phyloP scores from a whole-genome alignment of 164 flowering plant species.

The Brasenia schreberi region DNA sequence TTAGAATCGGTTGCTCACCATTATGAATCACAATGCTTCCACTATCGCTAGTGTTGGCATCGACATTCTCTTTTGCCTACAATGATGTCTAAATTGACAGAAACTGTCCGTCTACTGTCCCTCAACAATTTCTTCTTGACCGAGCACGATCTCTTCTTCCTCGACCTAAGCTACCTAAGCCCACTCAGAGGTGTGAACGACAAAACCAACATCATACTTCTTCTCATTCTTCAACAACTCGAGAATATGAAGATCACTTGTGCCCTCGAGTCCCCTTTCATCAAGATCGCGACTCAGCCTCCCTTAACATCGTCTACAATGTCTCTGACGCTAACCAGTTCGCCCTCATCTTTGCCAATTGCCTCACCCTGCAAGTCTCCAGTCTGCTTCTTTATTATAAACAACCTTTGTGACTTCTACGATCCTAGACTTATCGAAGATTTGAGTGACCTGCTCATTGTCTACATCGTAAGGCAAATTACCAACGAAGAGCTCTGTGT shows the following conservation, averaged over 20 bases:
- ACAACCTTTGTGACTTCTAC: too few relatives aligned
- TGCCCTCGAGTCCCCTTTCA: too few relatives aligned
- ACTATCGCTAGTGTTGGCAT: slow-evolving; percentile 42
- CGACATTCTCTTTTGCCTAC: slow-evolving; percentile 31
- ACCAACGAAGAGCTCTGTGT: slow-evolving; percentile 64
- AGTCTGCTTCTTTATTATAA: slow-evolving; percentile 25
- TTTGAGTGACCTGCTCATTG: too few relatives aligned
- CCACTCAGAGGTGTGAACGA: too few relatives aligned
- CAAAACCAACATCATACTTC: too few relatives aligned
- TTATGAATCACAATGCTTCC: slow-evolving; percentile 27
- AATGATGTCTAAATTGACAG: slow-evolving; percentile 47
- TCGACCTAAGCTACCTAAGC: not conserved
- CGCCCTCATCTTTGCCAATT: slow-evolving; percentile 80
- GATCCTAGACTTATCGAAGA: too few relatives aligned
- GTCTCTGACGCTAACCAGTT: slow-evolving; percentile 37
- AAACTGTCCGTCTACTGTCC: slow-evolving; percentile 34
- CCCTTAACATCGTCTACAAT: slow-evolving; percentile 4
- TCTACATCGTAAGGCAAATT: slow-evolving; percentile 45
- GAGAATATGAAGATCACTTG: too few relatives aligned
- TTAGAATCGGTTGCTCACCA: slow-evolving; percentile 13
- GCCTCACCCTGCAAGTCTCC: slow-evolving; percentile 31
- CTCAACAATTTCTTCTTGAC: slow-evolving; percentile 56
- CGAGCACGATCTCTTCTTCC: not conserved
- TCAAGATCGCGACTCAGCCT: not conserved
- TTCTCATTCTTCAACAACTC: too few relatives aligned